Evolutionary conservation across 2,329 filamentous ascomycete genomes (phyloP).

Genomic region (Apiospora hydei): DNA sequence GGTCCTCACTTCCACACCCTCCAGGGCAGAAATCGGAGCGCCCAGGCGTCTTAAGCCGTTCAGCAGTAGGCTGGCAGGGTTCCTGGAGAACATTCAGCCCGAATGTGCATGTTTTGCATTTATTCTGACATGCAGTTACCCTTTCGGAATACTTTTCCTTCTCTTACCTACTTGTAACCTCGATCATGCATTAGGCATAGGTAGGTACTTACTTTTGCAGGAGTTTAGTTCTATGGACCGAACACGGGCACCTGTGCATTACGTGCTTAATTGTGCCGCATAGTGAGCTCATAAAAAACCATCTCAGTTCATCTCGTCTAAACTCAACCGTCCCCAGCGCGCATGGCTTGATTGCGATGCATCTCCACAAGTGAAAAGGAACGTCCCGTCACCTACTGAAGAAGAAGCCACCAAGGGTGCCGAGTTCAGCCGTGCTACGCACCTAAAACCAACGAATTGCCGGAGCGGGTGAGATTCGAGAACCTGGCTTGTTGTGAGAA

Average conservation of each 20-base stretch:
- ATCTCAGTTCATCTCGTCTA: constrained; percentile 19
- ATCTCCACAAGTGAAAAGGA: constrained; percentile 18
- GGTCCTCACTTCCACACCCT: constrained; percentile 1
- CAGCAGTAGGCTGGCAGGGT: background rate
- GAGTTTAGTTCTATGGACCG: background rate
- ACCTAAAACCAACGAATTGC: background rate
- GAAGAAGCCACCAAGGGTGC: background rate
- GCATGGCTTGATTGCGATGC: constrained; percentile 2
- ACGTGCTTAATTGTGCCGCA: background rate
- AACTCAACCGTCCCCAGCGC: background rate
- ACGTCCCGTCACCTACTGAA: constrained; percentile 4
- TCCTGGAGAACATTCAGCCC: background rate
- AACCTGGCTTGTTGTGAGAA: constrained; percentile 14
- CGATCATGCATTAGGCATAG: background rate
- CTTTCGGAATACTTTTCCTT: background rate
- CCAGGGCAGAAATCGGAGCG: background rate
- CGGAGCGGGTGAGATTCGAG: background rate
- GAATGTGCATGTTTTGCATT: background rate
- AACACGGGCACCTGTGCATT: constrained; percentile 3
- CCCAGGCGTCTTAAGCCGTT: background rate
- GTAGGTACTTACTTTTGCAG: background rate
- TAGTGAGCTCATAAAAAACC: constrained; percentile 4
- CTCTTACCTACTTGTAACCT: background rate
- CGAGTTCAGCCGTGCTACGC: background rate
- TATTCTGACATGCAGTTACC: background rate